A percentile compares a stretch with the other conserved stretches of the same genome.
phyloP scores from a whole-genome alignment of 2,329 filamentous ascomycete species.

The Sclerotinia spermophila region DNA sequence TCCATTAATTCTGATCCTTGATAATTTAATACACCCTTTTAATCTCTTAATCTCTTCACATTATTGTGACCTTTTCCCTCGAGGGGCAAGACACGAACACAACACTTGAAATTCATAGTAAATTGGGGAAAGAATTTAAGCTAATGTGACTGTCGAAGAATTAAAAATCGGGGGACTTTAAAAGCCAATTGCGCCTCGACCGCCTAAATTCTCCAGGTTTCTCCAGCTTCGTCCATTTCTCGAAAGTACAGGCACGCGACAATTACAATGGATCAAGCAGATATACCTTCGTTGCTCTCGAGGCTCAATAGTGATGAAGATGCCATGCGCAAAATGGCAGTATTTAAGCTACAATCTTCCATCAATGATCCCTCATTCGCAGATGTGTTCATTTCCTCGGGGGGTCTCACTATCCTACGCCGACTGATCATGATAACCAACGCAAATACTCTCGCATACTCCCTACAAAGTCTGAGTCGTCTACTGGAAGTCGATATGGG shows the following conservation, averaged over 20 bases:
- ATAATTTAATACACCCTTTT: neutral
- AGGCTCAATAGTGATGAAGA: slow-evolving; percentile 71
- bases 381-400: slow-evolving; percentile 89
- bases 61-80: neutral
- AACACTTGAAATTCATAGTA: neutral
- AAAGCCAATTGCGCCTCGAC: slow-evolving; percentile 10
- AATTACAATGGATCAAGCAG: slow-evolving; percentile 56
- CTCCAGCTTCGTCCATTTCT: neutral
- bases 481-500: slow-evolving; percentile 96
- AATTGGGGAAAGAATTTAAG: neutral
- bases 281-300: slow-evolving; percentile 62
- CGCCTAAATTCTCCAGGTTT: slow-evolving; percentile 1
- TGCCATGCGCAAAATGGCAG: slow-evolving; percentile 94
- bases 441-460: slow-evolving; percentile 94
- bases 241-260: neutral
- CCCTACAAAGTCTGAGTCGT: slow-evolving; percentile 81
- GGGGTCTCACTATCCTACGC: slow-evolving; percentile 76
- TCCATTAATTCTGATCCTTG: neutral
- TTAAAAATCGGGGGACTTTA: neutral
- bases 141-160: slow-evolving; percentile 14
- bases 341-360: slow-evolving; percentile 93
- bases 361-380: slow-evolving; percentile 97
- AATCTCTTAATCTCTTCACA: slow-evolving; percentile 12
- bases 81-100: neutral
- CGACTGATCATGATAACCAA: slow-evolving; percentile 79